Conservation (phyloP, 2,329 filamentous ascomycete genomes). For the Beauveria rudraprayagi region DNA sequence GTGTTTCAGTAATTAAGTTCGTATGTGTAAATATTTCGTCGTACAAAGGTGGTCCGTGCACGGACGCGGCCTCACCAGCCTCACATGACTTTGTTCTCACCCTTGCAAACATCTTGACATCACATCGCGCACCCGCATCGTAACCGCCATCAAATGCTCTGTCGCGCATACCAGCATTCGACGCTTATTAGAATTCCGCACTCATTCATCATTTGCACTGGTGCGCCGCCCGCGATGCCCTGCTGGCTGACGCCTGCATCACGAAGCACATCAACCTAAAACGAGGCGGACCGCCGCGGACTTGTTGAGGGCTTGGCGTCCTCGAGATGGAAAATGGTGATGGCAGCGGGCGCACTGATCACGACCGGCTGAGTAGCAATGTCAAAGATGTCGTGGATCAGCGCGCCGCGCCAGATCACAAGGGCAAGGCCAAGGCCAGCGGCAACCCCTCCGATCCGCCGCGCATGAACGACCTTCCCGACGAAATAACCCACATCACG, state of each 20-base stretch:
- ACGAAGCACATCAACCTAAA: background rate
- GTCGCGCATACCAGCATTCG: background rate
- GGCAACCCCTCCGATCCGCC: constrained; percentile 20
- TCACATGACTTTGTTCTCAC: constrained; percentile 24
- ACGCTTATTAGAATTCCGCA: background rate
- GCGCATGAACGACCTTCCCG: constrained; percentile 50
- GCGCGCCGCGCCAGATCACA: constrained; percentile 26
- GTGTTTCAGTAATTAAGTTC: background rate
- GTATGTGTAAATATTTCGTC: background rate
- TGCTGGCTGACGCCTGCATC: background rate
- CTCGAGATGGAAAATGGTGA: constrained; percentile 49
- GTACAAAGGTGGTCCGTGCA: constrained; percentile 19
- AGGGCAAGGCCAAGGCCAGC: constrained; percentile 21
- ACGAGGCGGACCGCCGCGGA: background rate
- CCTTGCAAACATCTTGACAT: constrained; percentile 11
- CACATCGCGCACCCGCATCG: constrained; percentile 5
- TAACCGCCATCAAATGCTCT: background rate
- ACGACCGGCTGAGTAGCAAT: constrained; percentile 39
- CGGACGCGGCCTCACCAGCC: constrained; percentile 4
- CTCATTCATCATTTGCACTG: background rate
- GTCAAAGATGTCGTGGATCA: constrained; percentile 34
- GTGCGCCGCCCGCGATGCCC: constrained; percentile 1
- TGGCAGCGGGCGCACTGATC: constrained; percentile 47
- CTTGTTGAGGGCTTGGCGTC: constrained; percentile 39
- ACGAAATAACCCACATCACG: constrained; percentile 63